A percentile compares a stretch with the other conserved stretches of the same genome.
Evolutionary conservation across 2,329 filamentous ascomycete species (phyloP).

Genomic region (Penicillium sp.): DNA sequence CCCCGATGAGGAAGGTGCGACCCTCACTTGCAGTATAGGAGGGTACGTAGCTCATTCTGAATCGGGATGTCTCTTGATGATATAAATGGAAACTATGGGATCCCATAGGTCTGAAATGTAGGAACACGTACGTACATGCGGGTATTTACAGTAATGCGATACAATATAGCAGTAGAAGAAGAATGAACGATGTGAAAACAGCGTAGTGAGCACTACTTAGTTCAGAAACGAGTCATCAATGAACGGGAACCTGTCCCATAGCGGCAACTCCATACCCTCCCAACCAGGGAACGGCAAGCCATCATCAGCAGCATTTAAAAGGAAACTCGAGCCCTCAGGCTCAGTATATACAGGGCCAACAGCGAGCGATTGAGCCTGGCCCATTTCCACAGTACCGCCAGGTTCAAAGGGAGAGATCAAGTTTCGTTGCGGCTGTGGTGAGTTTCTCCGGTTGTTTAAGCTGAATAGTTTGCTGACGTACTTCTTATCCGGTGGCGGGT

Average conservation of each 20-base stretch:
- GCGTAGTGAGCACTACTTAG: not conserved
- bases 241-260: conserved; percentile 45
- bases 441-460: conserved; percentile 27
- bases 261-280: conserved; percentile 40
- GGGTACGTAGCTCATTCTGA: not conserved
- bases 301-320: conserved; percentile 23
- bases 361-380: conserved; percentile 19
- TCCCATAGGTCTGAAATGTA: not conserved
- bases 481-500: conserved; percentile 35
- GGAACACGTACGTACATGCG: not conserved
- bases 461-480: conserved; percentile 46
- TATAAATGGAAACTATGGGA: not conserved
- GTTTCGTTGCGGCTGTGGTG: conserved; percentile 15
- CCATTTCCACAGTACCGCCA: conserved; percentile 6
- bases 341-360: conserved; percentile 20
- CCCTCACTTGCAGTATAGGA: not conserved
- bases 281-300: conserved; percentile 32
- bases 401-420: conserved; percentile 6
- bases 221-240: conserved; percentile 25
- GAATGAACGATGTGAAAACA: not conserved
- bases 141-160: not conserved
- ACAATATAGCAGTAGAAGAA: not conserved
- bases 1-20: not conserved
- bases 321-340: not conserved
- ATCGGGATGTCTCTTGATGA: not conserved